Conservation (phyloP, 768 basidiomycete genomes). For the Rhizopogon vesiculosus region DNA sequence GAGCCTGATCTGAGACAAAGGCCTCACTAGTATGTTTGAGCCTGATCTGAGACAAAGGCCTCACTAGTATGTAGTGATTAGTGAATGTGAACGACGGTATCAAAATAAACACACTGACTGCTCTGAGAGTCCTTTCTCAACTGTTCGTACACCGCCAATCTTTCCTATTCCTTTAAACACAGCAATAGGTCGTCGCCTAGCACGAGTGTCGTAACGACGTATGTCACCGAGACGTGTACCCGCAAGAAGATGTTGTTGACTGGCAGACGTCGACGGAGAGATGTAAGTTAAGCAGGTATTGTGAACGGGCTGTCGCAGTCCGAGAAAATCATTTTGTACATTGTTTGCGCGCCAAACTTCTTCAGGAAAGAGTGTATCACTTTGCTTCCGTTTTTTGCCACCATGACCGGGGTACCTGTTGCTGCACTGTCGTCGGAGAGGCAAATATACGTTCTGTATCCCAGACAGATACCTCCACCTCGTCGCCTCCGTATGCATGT, state of each 20-base stretch:
- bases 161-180: slow-evolving; percentile 61
- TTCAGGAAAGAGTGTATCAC: slow-evolving; percentile 54
- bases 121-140: slow-evolving; percentile 57
- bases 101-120: slow-evolving; percentile 43
- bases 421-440: slow-evolving; percentile 11
- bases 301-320: slow-evolving; percentile 73
- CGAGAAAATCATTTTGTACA: slow-evolving; percentile 72
- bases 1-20: slow-evolving; percentile 66
- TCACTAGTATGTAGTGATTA: slow-evolving; percentile 41
- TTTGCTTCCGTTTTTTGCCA: slow-evolving; percentile 47
- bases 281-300: slow-evolving; percentile 67
- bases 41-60: slow-evolving; percentile 62
- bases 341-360: slow-evolving; percentile 88
- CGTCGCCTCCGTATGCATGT: slow-evolving; percentile 73
- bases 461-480: slow-evolving; percentile 84
- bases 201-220: slow-evolving; percentile 72
- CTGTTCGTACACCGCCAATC: slow-evolving; percentile 52
- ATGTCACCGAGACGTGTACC: slow-evolving; percentile 77
- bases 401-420: slow-evolving; percentile 4
- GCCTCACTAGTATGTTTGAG: slow-evolving; percentile 54
- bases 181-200: slow-evolving; percentile 60
- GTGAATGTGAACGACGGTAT: background rate
- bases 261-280: slow-evolving; percentile 28
- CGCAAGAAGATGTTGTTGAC: slow-evolving; percentile 50
- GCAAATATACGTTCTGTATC: slow-evolving; percentile 55